Percentiles rank a stretch among this genome's conserved stretches.
phyloP scores from a whole-genome alignment of 805 yeast genomes.

The Candida vartiovaarae region DNA sequence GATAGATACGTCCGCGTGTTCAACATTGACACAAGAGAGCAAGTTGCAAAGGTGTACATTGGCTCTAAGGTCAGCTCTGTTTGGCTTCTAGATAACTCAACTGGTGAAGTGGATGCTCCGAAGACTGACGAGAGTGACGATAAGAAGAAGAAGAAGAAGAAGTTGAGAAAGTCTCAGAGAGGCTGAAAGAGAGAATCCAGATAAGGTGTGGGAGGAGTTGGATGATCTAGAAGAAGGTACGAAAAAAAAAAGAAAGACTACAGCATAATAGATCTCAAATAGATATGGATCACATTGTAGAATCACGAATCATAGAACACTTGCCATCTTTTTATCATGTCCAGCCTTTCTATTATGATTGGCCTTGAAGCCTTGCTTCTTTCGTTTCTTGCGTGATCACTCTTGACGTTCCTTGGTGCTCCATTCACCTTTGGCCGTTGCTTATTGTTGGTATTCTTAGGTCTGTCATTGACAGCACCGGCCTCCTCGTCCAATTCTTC shows the following conservation, averaged over 20 bases:
- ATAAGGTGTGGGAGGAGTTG: conserved; percentile 32
- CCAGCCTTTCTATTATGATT: conserved; percentile 63
- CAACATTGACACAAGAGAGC: conserved; percentile 50
- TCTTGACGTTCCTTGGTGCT: conserved; percentile 15
- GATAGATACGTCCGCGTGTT: conserved; percentile 83
- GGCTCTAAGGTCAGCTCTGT: conserved; percentile 64
- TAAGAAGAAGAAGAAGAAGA: conserved; percentile 24
- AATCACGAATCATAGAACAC: conserved; percentile 1
- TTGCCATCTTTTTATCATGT: conserved; percentile 46
- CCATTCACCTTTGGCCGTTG: too few species aligned
- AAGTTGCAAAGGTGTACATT: conserved; percentile 60
- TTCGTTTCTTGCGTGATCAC: conserved; percentile 38
- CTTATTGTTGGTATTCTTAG: too few species aligned
- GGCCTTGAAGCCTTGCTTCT: conserved; percentile 48
- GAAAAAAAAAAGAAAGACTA: conserved; percentile 17
- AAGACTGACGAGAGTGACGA: conserved; percentile 22
- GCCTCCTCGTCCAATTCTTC: not conserved
- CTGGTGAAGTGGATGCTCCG: conserved; percentile 25
- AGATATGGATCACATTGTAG: not conserved
- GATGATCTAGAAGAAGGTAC: conserved; percentile 14
- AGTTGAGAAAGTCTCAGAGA: conserved; percentile 33
- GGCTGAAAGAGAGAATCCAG: conserved; percentile 25
- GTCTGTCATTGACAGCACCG: too few species aligned
- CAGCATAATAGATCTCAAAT: not conserved
- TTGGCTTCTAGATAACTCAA: conserved; percentile 40